These are phyloP conservation scores for Xanthoparmelia taractica DNA, from an alignment of 495 filamentous ascomycete species.

Conservation along the genomic window DNA sequence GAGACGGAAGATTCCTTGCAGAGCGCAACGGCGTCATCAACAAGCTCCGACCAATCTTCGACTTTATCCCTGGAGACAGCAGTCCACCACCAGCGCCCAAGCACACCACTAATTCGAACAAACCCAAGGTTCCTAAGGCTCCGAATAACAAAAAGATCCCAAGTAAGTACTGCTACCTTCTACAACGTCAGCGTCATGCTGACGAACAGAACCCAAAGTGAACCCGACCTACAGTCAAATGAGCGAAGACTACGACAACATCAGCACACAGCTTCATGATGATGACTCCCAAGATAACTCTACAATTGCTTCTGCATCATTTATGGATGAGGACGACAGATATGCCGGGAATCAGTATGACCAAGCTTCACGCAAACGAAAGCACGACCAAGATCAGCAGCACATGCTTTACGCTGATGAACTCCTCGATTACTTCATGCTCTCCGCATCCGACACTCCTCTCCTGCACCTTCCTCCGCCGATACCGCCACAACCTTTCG, in stretches of 20 bases:
- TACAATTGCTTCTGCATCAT: conserved; percentile 71
- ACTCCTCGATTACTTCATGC: conserved; percentile 90
- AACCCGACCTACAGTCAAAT: conserved; percentile 25
- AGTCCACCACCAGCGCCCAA: conserved; percentile 92
- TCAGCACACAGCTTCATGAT: conserved; percentile 55
- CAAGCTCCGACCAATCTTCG: conserved; percentile 77
- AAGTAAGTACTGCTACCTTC: conserved; percentile 17
- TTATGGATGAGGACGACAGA: conserved; percentile 72
- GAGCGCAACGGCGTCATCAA: conserved; percentile 77
- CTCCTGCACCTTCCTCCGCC: conserved; percentile 57
- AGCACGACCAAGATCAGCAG: conserved; percentile 60
- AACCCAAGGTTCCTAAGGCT: conserved; percentile 55
- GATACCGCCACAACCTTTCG: conserved; percentile 70
- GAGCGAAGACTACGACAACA: conserved; percentile 49
- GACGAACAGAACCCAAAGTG: conserved; percentile 23
- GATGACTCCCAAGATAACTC: conserved; percentile 76
- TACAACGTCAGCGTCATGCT: conserved; percentile 7
- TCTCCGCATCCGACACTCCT: conserved; percentile 61
- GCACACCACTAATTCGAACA: conserved; percentile 66
- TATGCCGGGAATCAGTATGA: conserved; percentile 54
- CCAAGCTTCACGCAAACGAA: conserved; percentile 65
- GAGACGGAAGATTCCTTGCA: conserved; percentile 71
- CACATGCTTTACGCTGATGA: conserved; percentile 87
- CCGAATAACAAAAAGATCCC: conserved; percentile 37
- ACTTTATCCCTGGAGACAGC: conserved; percentile 72